Base-by-base conservation (phyloP, 2,329 filamentous ascomycete genomes). In the Fusarium chaquense region DNA sequence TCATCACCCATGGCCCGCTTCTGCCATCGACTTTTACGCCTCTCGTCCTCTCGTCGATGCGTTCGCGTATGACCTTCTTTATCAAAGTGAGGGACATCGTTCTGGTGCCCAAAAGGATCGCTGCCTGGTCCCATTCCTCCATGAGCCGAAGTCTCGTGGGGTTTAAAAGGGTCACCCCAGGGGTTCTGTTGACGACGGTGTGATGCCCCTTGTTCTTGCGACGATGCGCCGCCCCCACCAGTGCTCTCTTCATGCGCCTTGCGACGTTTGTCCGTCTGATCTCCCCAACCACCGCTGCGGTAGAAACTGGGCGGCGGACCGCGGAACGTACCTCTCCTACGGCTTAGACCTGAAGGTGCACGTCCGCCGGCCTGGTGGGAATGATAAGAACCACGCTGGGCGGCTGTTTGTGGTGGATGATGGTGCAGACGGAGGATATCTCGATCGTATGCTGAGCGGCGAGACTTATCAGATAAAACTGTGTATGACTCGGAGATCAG, bases 301-400 rank as follows among this genome's bases (percentile, higher is more conserved):
- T 93, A 98, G 82, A 98, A 98, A 69, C 89, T 93, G 0, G 95
- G 94, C 52, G 96, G 94, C 5, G 96, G 95, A 0, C 95, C 95
- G 22, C 87, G 88, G 79, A 97, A 98, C 6, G 90, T 85, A 3
- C 89, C 88, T 4, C 93, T 85, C 26, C 95, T 87, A 41, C 91
- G 87, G 77, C 90, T 94, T 33, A 99, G 83, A 1, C 96, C 96
- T 2, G 89, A 93, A 1, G 96, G 89, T 0, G 94, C 90, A 1
- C 96, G 88, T 2, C 91, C 89, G 53, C 93, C 93, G 4, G 90
- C 90, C 0, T 89, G 91, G 54, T 84, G 91, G 65, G 84, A 89
- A 76, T 85, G 84, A 79, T 87, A 89, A 52, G 85, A 88, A 62
- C 83, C 83, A 45, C 80, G 77, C 38, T 72, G 76, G 74, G 67